These are phyloP conservation scores for Chaetomium tenue DNA, from an alignment of 495 filamentous ascomycete genomes.

Conservation along the genomic window DNA sequence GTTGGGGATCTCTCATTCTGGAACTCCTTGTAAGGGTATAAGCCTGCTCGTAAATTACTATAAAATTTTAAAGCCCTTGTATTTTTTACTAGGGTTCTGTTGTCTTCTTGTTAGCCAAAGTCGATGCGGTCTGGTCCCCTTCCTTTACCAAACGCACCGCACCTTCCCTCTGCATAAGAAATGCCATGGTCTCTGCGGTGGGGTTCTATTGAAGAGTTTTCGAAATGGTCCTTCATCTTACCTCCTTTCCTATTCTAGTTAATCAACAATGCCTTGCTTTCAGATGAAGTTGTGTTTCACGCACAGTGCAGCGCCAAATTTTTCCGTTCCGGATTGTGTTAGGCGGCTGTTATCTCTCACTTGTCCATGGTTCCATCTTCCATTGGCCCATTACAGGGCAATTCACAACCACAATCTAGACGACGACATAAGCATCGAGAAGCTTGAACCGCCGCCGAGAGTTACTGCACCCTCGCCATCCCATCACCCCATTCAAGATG, in stretches of 20 bases:
- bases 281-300: not conserved
- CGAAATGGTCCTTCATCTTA: not conserved
- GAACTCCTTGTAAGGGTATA: too few species aligned
- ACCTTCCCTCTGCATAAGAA: not conserved
- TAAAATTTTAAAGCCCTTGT: too few species aligned
- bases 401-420: not conserved
- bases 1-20: too few species aligned
- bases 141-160: not conserved
- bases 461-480: not conserved
- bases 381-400: not conserved
- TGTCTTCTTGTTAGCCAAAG: too few species aligned
- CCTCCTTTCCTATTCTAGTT: not conserved
- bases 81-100: too few species aligned
- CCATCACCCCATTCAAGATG: constrained; percentile 1
- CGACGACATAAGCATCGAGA: not conserved
- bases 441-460: not conserved
- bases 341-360: not conserved
- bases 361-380: not conserved
- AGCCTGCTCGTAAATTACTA: too few species aligned
- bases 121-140: not conserved
- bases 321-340: not conserved
- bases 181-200: not conserved
- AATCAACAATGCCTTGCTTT: not conserved
- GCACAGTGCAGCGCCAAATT: not conserved
- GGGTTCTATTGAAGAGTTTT: not conserved